These are phyloP conservation scores for Entomortierella chlamydospora DNA, from an alignment of 192 early-diverging fungal genomes.

Conservation along the genomic window DNA sequence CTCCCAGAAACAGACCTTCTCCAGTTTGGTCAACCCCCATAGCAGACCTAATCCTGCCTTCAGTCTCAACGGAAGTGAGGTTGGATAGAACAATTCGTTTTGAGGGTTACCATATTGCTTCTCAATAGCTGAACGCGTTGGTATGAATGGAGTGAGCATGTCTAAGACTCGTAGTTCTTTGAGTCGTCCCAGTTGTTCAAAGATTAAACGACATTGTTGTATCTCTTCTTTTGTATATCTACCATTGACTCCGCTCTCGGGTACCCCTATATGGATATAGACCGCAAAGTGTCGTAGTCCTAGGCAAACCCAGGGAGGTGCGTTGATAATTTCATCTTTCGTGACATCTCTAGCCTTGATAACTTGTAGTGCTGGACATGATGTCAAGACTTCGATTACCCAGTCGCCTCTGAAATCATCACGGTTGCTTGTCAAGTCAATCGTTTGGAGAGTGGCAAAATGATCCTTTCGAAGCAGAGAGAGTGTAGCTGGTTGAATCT, in stretches of 20 bases:
- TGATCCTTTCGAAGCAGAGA: background rate
- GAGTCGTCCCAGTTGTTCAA: background rate
- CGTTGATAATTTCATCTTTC: constrained; percentile 1
- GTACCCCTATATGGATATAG: constrained; percentile 8
- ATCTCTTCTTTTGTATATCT: background rate
- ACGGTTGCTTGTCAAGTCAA: background rate
- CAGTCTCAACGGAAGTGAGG: constrained; percentile 1
- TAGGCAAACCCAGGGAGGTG: constrained; percentile 8
- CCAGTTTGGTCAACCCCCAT: background rate
- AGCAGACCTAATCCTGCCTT: constrained; percentile 1
- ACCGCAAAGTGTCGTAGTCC: constrained; percentile 2
- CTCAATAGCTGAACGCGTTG: background rate
- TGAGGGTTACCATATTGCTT: background rate
- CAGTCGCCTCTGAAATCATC: background rate
- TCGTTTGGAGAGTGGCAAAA: constrained; percentile 4
- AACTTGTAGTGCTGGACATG: background rate
- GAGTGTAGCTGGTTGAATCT: too few relatives aligned
- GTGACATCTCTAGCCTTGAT: background rate
- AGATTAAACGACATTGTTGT: background rate
- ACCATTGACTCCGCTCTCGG: background rate
- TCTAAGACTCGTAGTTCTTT: background rate
- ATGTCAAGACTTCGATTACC: constrained; percentile 4
- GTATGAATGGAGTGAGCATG: background rate
- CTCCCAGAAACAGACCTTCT: constrained; percentile 18
- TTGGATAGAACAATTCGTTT: too few relatives aligned